A percentile compares a stretch with the other conserved stretches of the same genome.
Evolutionary conservation across 1,139 yeast genomes (phyloP).

Genomic region (Hansenula sp.): DNA sequence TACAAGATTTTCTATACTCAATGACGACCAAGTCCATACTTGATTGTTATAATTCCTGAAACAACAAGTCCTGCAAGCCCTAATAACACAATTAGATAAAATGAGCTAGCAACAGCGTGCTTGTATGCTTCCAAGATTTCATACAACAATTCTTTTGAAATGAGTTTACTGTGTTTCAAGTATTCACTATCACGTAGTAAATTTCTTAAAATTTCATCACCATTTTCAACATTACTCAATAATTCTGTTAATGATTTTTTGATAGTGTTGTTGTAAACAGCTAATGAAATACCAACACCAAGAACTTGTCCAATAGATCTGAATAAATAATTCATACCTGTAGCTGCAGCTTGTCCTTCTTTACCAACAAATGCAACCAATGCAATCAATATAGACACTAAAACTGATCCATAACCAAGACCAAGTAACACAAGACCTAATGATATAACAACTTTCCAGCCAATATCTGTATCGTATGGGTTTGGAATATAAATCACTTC

Average conservation of each 20-base stretch:
- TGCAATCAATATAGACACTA: constrained; percentile 36
- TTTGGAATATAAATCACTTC: constrained; percentile 8
- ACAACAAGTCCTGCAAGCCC: not conserved
- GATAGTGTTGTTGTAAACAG: constrained; percentile 18
- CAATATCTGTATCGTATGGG: constrained; percentile 2
- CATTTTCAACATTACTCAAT: constrained; percentile 1
- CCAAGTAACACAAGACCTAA: constrained; percentile 25
- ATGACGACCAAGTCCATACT: not conserved
- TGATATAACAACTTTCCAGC: constrained; percentile 1
- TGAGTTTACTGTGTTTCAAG: constrained; percentile 2
- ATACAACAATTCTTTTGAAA: not conserved
- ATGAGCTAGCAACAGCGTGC: constrained; percentile 1
- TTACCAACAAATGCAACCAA: constrained; percentile 35
- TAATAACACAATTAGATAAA: not conserved
- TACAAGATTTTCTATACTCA: no score
- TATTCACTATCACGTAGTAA: constrained; percentile 5
- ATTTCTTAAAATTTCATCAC: constrained; percentile 3
- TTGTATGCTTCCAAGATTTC: constrained; percentile 3
- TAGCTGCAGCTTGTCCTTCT: constrained; percentile 32
- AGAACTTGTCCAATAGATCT: constrained; percentile 41
- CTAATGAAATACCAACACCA: constrained; percentile 38
- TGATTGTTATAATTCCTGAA: not conserved
- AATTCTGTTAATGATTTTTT: not conserved
- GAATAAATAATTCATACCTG: constrained; percentile 19
- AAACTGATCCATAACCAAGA: constrained; percentile 36